Base-by-base conservation (phyloP, 2,329 filamentous ascomycete genomes). In the Lithohypha guttulata region DNA sequence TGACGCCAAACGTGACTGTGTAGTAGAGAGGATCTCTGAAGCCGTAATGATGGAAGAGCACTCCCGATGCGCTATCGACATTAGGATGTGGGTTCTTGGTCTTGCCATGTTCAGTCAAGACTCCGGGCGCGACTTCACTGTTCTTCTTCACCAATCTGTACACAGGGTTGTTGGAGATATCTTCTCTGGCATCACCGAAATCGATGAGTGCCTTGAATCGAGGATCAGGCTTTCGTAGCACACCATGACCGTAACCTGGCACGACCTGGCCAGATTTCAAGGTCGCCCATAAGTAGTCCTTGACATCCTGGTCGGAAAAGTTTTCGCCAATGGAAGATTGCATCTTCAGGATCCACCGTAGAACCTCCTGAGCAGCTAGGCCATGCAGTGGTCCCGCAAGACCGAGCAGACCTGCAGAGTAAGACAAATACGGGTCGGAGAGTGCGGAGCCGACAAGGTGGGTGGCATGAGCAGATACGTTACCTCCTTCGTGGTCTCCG, bases 1-100 rank as follows among this genome's bases (percentile, higher is more conserved):
- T 77, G 32, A 80, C 76, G 51, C 76, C 76, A 52, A 80, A 80
- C 4, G 75, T 78, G 7, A 75, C 76, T 11, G 76, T 80, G 68
- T 96, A 98, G 71, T 96, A 98, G 8, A 96, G 72, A 0, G 89
- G 94, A 69, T 96, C 85, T 60, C 84, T 81, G 77, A 98, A 94
- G 42, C 89, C 91, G 60, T 94, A 98, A 69, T 96, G 86, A 65
- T 96, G 81, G 77, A 98, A 96, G 34, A 98, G 73, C 4, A 96
- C 87, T 48, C 91, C 91, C 1, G 86, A 94, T 47, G 77, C 81
- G 33, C 82, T 86, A 63, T 98, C 91, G 46, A 98, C 91, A 60
- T 98, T 98, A 49, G 91, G 91, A 65, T 89, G 93, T 2, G 91
- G 86, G 68, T 94, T 94, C 73, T 93, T 93, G 51, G 86, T 94